phyloP scores from a whole-genome alignment of 2,329 filamentous ascomycete species.

The Epichloe hybrida region DNA sequence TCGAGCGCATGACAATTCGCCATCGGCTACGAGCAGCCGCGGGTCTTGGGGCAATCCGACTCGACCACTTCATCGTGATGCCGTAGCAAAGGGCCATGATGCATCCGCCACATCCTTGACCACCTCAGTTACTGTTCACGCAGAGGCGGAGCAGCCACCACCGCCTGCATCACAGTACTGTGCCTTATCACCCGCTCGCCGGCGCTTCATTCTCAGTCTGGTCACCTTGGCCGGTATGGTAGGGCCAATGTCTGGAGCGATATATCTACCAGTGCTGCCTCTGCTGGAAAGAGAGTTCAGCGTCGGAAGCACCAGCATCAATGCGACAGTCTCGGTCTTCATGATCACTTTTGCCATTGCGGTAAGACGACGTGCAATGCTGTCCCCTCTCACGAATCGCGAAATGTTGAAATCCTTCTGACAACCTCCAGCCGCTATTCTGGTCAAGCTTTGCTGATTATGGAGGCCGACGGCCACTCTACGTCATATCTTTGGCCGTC shows the following conservation, averaged over 20 bases:
- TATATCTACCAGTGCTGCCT: conserved; percentile 28
- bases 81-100: not conserved
- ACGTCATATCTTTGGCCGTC: conserved; percentile 24
- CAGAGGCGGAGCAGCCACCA: not conserved
- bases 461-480: conserved; percentile 25
- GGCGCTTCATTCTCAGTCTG: conserved; percentile 23
- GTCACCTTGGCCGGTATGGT: conserved; percentile 28
- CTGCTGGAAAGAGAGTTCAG: conserved; percentile 24
- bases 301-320: conserved; percentile 21
- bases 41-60: not conserved
- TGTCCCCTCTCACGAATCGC: no score
- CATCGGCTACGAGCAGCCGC: not conserved
- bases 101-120: not conserved
- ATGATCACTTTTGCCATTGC: conserved; percentile 29
- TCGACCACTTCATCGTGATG: not conserved
- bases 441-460: conserved; percentile 26
- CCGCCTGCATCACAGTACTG: conserved; percentile 19
- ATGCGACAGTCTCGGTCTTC: conserved; percentile 30
- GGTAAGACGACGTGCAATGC: conserved; percentile 8
- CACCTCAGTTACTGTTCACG: not conserved
- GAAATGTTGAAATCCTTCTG: not conserved
- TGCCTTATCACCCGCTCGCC: conserved; percentile 21
- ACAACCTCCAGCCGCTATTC: conserved; percentile 21
- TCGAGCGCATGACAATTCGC: not conserved
- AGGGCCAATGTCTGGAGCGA: conserved; percentile 28